These are phyloP conservation scores for Saccharomycopsis hybrid DNA, from an alignment of 1,139 yeast genomes.

Conservation along the genomic window DNA sequence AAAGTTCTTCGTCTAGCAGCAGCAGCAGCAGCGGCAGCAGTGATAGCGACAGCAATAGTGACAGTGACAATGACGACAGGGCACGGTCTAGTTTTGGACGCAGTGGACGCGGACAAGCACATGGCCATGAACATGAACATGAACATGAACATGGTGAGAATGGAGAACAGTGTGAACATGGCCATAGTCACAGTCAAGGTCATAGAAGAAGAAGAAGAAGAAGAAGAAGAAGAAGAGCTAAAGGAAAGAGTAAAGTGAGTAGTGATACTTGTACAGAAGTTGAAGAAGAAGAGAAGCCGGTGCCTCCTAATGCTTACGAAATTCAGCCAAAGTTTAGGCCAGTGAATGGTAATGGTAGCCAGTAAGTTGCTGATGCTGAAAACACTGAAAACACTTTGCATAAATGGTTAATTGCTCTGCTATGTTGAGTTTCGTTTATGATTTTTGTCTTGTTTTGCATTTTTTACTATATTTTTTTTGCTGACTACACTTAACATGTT, in stretches of 20 bases:
- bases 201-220: slow-evolving; percentile 25
- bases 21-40: slow-evolving; percentile 28
- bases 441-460: neutral
- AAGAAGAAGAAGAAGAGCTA: slow-evolving; percentile 20
- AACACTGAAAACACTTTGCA: neutral
- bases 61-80: neutral
- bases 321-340: slow-evolving; percentile 54
- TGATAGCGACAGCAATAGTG: slow-evolving; percentile 25
- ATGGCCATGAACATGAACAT: slow-evolving; percentile 22
- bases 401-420: neutral
- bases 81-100: neutral
- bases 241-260: neutral
- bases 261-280: slow-evolving; percentile 20
- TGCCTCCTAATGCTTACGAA: slow-evolving; percentile 68
- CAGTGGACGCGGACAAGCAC: neutral
- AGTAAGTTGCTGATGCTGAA: neutral
- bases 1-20: slow-evolving; percentile 29
- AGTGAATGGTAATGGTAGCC: neutral
- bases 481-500: no score
- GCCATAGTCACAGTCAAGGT: slow-evolving; percentile 27
- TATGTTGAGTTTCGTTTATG: neutral
- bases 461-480: no score
- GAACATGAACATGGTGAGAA: slow-evolving; percentile 21
- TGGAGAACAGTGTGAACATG: slow-evolving; percentile 22
- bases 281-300: slow-evolving; percentile 25